A percentile compares a stretch with the other conserved stretches of the same genome.
phyloP scores from a whole-genome alignment of 805 yeast species.

The Metschnikowia gelsemii region DNA sequence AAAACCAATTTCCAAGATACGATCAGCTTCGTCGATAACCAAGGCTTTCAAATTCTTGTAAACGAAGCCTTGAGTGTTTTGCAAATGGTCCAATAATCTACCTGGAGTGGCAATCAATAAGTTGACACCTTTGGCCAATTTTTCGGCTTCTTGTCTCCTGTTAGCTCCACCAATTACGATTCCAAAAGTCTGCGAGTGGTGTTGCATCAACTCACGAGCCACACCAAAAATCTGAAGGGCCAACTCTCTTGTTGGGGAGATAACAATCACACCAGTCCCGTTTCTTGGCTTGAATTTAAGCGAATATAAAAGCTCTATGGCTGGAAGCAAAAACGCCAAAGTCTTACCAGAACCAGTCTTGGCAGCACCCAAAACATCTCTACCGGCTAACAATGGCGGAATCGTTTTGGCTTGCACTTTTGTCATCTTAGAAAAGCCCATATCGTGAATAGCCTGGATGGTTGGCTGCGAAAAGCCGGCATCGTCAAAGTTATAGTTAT shows the following conservation, averaged over 20 bases:
- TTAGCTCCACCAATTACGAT: constrained; percentile 98
- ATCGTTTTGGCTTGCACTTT: constrained; percentile 93
- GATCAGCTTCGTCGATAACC: constrained; percentile 96
- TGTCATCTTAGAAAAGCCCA: constrained; percentile 94
- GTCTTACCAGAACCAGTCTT: constrained; percentile 99
- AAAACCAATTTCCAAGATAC: constrained; percentile 95
- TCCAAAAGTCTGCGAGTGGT: constrained; percentile 91
- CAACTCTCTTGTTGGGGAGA: constrained; percentile 96
- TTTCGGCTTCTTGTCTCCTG: constrained; percentile 96
- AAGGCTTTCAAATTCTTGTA: constrained; percentile 93
- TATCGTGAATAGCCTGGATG: constrained; percentile 69
- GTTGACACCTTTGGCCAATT: constrained; percentile 90
- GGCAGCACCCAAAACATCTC: constrained; percentile 99
- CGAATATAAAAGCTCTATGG: constrained; percentile 86
- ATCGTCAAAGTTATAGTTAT: constrained; percentile 36
- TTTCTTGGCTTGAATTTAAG: constrained; percentile 95
- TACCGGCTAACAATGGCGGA: constrained; percentile 93
- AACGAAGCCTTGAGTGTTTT: constrained; percentile 90
- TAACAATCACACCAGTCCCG: constrained; percentile 95
- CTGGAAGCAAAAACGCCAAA: constrained; percentile 91
- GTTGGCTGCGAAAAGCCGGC: constrained; percentile 78
- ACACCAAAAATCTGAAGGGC: constrained; percentile 98
- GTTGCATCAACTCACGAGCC: constrained; percentile 88
- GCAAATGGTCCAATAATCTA: constrained; percentile 91
- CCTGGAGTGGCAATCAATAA: constrained; percentile 97